These are phyloP conservation scores for Colletotrichum zoysiae DNA, from an alignment of 2,329 filamentous ascomycete genomes.

Conservation along the genomic window DNA sequence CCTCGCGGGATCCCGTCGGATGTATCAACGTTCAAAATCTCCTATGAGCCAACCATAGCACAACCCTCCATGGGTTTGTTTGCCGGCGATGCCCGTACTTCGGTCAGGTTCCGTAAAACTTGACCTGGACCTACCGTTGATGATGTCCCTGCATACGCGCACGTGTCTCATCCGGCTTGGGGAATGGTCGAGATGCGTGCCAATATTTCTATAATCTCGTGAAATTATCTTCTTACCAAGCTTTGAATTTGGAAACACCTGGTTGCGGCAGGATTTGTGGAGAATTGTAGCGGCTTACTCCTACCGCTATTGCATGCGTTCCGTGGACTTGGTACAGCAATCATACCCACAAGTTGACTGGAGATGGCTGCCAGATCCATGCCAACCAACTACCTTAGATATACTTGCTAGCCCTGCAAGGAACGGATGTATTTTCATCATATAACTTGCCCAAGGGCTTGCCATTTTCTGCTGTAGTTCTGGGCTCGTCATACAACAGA, in stretches of 20 bases:
- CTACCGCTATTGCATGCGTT: background rate
- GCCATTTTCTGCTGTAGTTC: background rate
- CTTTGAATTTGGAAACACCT: no score
- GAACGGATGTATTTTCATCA: background rate
- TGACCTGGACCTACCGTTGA: background rate
- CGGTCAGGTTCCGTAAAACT: slow-evolving; percentile 22
- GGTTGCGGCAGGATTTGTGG: background rate
- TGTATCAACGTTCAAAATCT: background rate
- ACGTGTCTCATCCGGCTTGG: background rate
- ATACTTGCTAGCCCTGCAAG: background rate
- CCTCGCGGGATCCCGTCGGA: background rate
- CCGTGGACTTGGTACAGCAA: slow-evolving; percentile 2
- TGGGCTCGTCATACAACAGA: no score
- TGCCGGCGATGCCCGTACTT: background rate
- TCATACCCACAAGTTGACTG: slow-evolving; percentile 12
- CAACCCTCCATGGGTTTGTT: background rate
- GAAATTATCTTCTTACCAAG: no score
- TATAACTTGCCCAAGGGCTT: background rate
- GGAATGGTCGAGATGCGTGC: background rate
- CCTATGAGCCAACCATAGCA: background rate
- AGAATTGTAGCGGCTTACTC: background rate
- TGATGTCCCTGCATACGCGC: background rate
- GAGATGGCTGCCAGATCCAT: background rate
- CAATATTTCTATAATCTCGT: no score
- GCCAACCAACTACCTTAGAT: background rate